Evolutionary conservation across 306 rosid genomes (phyloP).

Genomic region (apple (Malus domestica)): DNA sequence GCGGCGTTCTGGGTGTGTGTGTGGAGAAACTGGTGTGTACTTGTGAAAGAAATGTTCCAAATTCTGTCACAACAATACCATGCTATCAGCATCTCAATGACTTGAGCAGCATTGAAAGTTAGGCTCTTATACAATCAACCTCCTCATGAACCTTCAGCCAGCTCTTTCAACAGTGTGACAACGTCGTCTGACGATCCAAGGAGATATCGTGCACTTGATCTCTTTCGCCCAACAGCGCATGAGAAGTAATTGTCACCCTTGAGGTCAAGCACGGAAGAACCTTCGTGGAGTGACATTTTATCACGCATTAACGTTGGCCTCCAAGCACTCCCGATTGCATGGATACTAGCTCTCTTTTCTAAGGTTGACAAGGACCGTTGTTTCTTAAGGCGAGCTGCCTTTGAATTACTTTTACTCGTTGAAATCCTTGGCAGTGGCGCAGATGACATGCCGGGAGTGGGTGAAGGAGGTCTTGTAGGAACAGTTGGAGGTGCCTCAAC

Average conservation of each 20-base stretch:
- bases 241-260: conserved; percentile 88
- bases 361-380: conserved; percentile 62
- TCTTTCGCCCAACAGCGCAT: conserved; percentile 65
- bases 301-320: conserved; percentile 34
- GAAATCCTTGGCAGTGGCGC: conserved; percentile 41
- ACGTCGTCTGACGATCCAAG: conserved; percentile 60
- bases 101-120: background rate
- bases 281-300: conserved; percentile 47
- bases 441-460: conserved; percentile 31
- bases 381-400: conserved; percentile 49
- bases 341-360: conserved; percentile 41
- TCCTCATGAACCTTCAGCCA: conserved; percentile 31
- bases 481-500: conserved; percentile 38
- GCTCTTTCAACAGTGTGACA: conserved; percentile 54
- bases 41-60: background rate
- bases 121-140: background rate
- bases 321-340: conserved; percentile 25
- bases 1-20: no score
- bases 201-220: conserved; percentile 74
- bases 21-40: background rate
- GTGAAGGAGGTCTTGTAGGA: conserved; percentile 23
- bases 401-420: conserved; percentile 32
- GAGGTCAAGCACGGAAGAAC: conserved; percentile 88
- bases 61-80: background rate
- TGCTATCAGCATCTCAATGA: conserved; percentile 3